Conservation (phyloP, 768 basidiomycete species). For the Hirschioporus abietinus region DNA sequence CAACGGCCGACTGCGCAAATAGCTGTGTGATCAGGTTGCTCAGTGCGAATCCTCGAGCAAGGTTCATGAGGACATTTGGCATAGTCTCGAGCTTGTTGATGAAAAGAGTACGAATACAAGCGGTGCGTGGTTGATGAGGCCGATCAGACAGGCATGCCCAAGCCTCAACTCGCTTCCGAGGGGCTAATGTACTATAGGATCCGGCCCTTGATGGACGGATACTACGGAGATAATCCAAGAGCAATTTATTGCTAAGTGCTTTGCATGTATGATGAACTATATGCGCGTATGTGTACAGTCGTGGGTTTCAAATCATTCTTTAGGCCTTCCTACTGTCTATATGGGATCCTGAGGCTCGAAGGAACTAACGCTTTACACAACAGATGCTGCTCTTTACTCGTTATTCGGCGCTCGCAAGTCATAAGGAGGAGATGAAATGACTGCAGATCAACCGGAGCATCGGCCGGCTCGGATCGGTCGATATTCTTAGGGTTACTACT, state of each 20-base stretch:
- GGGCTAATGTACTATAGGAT: neutral
- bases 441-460: neutral
- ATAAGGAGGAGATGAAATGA: too few species aligned
- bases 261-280: neutral
- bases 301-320: neutral
- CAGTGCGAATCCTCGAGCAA: neutral
- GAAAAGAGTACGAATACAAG: too few species aligned
- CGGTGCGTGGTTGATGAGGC: too few species aligned
- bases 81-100: neutral
- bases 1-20: neutral
- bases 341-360: too few species aligned
- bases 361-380: too few species aligned
- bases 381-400: too few species aligned
- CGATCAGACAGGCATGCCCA: too few species aligned
- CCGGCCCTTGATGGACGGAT: neutral
- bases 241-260: neutral
- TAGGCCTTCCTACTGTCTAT: neutral
- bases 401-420: too few species aligned
- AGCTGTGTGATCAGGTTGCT: neutral
- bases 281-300: neutral
- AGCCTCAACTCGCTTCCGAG: neutral
- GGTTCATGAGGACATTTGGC: neutral
- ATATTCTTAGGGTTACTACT: neutral
- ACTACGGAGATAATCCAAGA: neutral
- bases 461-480: neutral